A percentile compares a stretch with the other conserved stretches of the same genome.
Evolutionary conservation across 2,329 filamentous ascomycete species (phyloP).

Genomic region (Cladosporium velox): DNA sequence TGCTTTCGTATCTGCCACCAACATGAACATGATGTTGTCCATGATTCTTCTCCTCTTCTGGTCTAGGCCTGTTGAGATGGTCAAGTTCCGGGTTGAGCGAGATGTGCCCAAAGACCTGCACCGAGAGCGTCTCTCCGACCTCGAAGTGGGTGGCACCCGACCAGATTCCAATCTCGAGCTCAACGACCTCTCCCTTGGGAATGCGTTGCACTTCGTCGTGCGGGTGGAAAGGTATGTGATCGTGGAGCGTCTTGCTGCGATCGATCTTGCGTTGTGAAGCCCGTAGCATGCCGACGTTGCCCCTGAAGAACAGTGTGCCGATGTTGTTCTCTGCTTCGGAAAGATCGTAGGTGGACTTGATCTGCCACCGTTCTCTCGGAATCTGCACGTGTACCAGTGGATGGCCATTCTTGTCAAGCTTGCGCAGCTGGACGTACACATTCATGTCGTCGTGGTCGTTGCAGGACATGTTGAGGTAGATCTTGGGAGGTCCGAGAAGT

Average conservation of each 20-base stretch:
- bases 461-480: conserved; percentile 38
- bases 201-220: conserved; percentile 4
- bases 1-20: background rate
- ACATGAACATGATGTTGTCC: conserved; percentile 8
- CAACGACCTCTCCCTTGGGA: conserved; percentile 42
- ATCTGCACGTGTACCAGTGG: conserved; percentile 20
- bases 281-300: conserved; percentile 9
- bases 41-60: conserved; percentile 1
- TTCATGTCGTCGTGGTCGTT: conserved; percentile 26
- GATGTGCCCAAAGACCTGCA: conserved; percentile 3
- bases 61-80: background rate
- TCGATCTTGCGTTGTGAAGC: conserved; percentile 10
- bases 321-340: background rate
- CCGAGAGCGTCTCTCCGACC: conserved; percentile 32
- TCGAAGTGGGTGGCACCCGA: conserved; percentile 50
- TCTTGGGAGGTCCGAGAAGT: conserved; percentile 50
- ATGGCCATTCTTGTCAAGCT: conserved; percentile 18
- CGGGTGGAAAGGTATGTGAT: conserved; percentile 11
- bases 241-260: background rate
- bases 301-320: background rate
- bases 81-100: conserved; percentile 3
- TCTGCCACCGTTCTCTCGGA: conserved; percentile 3
- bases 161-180: conserved; percentile 53
- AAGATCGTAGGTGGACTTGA: conserved; percentile 46
- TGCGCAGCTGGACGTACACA: conserved; percentile 25